Conservation (phyloP, 352 stramenopile species). For the Phytophthora citrophthora region DNA sequence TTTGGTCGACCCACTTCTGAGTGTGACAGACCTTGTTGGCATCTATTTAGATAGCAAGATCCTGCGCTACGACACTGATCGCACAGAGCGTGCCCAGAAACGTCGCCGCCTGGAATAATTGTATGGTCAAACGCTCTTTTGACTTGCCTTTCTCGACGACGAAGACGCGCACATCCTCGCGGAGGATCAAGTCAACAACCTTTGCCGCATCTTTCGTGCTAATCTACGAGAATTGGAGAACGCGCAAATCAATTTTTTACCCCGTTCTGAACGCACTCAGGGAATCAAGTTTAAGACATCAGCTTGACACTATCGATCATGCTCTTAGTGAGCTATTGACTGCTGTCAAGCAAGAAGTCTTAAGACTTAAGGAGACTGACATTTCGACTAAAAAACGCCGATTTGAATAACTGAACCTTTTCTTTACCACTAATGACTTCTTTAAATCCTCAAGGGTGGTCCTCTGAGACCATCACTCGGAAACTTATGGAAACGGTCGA, state of each 20-base stretch:
- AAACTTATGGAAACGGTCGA: conserved; percentile 9
- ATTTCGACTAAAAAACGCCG: background rate
- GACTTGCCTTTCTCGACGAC: conserved; percentile 3
- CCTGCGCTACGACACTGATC: background rate
- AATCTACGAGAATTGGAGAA: background rate
- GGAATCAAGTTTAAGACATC: too few relatives aligned
- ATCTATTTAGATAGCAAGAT: conserved; percentile 3
- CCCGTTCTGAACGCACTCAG: background rate
- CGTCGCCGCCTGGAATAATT: background rate
- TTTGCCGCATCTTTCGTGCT: background rate
- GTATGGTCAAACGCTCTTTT: conserved; percentile 4
- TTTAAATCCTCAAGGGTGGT: conserved; percentile 21
- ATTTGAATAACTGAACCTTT: conserved; percentile 12
- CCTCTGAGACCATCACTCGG: conserved; percentile 8
- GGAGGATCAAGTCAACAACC: conserved; percentile 6
- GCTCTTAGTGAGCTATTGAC: background rate
- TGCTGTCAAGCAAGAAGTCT: background rate
- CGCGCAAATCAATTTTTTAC: background rate
- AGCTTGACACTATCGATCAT: background rate
- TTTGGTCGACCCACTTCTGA: background rate
- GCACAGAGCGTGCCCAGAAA: background rate
- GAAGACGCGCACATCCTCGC: conserved; percentile 9
- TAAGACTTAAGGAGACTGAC: background rate
- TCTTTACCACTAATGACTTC: conserved; percentile 11
- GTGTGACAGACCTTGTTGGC: background rate